Evolutionary conservation across 2,329 filamentous ascomycete genomes (phyloP).

Genomic region (Ophiocordyceps sinensis): DNA sequence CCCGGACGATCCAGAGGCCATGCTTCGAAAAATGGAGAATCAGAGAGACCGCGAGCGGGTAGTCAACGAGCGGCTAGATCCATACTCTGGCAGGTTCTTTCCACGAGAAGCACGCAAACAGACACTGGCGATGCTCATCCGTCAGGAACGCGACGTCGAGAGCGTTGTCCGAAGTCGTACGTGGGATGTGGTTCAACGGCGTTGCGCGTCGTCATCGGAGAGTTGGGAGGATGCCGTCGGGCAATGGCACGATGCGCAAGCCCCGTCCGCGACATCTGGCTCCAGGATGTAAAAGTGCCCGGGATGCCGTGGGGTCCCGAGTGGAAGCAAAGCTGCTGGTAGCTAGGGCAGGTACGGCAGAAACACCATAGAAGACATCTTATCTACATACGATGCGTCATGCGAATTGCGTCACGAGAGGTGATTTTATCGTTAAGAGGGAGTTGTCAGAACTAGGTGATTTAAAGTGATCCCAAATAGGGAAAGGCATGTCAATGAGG

Average conservation of each 20-base stretch:
- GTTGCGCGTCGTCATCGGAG: constrained; percentile 48
- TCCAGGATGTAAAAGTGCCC: no score
- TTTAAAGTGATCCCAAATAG: no score
- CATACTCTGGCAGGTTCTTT: constrained; percentile 77
- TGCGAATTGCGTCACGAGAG: no score
- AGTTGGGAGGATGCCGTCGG: constrained; percentile 53
- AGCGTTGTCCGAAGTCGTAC: constrained; percentile 66
- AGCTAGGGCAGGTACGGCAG: no score
- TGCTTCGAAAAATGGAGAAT: constrained; percentile 55
- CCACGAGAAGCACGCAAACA: constrained; percentile 69
- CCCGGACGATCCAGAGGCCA: constrained; percentile 67
- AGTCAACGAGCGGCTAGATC: constrained; percentile 80
- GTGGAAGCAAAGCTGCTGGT: no score
- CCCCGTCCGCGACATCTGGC: neutral
- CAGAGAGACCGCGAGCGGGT: constrained; percentile 56
- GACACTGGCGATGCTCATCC: constrained; percentile 55
- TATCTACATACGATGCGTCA: no score
- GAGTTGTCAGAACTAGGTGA: no score
- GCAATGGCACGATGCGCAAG: constrained; percentile 37
- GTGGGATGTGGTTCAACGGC: constrained; percentile 63
- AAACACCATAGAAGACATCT: no score
- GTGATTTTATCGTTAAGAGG: no score
- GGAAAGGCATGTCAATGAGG: no score
- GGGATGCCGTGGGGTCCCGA: no score
- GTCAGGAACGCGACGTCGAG: constrained; percentile 65